A percentile compares a stretch with the other conserved stretches of the same genome.
Evolutionary conservation across 208 protist species (phyloP).

Genomic region (Trypanosoma melophagium): DNA sequence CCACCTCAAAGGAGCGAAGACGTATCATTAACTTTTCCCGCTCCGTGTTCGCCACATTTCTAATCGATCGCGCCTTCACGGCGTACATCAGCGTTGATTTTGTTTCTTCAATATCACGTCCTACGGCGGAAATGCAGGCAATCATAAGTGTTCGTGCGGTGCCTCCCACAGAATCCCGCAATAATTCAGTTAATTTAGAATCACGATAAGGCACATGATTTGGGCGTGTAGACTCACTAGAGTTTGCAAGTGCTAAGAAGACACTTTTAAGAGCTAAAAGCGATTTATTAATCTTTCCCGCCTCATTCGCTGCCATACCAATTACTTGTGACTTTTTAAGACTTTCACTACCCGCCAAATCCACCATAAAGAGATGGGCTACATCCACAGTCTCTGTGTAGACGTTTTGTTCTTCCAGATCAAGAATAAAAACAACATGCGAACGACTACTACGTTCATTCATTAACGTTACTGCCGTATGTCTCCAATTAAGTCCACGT

Average conservation of each 20-base stretch:
- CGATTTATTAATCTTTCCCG: conserved; percentile 92
- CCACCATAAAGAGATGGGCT: conserved; percentile 95
- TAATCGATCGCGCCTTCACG: conserved; percentile 93
- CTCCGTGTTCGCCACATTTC: conserved; percentile 89
- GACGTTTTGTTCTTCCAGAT: conserved; percentile 80
- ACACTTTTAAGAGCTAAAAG: conserved; percentile 94
- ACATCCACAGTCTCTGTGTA: conserved; percentile 89
- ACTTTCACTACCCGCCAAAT: conserved; percentile 95
- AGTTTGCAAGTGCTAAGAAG: conserved; percentile 87
- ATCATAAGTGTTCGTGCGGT: conserved; percentile 93
- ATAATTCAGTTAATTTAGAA: conserved; percentile 93
- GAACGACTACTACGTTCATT: conserved; percentile 96
- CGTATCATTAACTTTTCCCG: conserved; percentile 77
- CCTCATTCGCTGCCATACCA: conserved; percentile 84
- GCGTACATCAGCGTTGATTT: conserved; percentile 96
- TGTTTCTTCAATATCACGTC: conserved; percentile 95
- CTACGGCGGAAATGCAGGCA: conserved; percentile 93
- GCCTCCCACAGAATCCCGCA: conserved; percentile 94
- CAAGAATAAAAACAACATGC: conserved; percentile 96
- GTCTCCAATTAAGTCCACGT: conserved; percentile 65
- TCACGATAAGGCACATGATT: conserved; percentile 94
- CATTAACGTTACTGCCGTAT: conserved; percentile 93
- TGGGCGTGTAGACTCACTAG: conserved; percentile 73
- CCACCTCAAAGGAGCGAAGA: conserved; percentile 79
- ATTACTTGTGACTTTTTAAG: conserved; percentile 91